Conservation (phyloP, 2,329 filamentous ascomycete genomes). For the Lasiodiplodia hormozganensis region DNA sequence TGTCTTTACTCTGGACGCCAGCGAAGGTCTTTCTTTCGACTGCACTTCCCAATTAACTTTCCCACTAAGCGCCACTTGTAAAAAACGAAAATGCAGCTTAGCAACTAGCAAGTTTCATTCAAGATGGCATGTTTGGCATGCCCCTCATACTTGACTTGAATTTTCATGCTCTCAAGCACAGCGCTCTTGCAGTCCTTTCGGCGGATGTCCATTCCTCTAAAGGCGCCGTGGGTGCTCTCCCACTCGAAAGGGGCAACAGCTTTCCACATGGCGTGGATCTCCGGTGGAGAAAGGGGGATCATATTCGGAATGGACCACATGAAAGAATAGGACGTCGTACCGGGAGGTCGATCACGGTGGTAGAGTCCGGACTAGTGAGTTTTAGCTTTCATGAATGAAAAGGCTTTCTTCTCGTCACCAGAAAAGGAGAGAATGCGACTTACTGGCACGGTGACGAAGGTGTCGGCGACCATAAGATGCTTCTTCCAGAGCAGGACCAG, state of each 20-base stretch:
- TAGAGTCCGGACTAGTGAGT: constrained; percentile 41
- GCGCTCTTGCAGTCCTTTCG: constrained; percentile 64
- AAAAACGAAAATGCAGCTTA: not conserved
- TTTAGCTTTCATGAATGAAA: not conserved
- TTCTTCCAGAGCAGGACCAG: constrained; percentile 67
- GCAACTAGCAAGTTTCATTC: constrained; percentile 33
- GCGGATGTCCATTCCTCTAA: constrained; percentile 68
- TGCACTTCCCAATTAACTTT: not conserved
- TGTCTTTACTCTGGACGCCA: not conserved
- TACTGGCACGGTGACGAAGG: constrained; percentile 72
- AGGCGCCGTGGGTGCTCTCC: constrained; percentile 70
- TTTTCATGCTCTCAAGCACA: constrained; percentile 78
- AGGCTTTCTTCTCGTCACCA: too few relatives aligned
- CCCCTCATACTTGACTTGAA: constrained; percentile 62
- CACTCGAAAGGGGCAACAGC: constrained; percentile 69
- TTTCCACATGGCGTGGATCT: constrained; percentile 74
- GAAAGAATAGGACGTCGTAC: constrained; percentile 64
- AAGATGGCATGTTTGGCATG: constrained; percentile 52
- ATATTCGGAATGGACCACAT: constrained; percentile 79
- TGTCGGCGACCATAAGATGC: constrained; percentile 77
- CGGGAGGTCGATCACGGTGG: constrained; percentile 24
- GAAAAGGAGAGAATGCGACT: constrained; percentile 32
- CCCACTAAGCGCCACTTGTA: not conserved
- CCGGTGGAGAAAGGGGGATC: constrained; percentile 72
- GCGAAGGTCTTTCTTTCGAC: too few relatives aligned